A percentile compares a stretch with the other conserved stretches of the same genome.
phyloP scores from a whole-genome alignment of 371 early-diverging fungal genomes.

The Dinochytrium kinnereticum region DNA sequence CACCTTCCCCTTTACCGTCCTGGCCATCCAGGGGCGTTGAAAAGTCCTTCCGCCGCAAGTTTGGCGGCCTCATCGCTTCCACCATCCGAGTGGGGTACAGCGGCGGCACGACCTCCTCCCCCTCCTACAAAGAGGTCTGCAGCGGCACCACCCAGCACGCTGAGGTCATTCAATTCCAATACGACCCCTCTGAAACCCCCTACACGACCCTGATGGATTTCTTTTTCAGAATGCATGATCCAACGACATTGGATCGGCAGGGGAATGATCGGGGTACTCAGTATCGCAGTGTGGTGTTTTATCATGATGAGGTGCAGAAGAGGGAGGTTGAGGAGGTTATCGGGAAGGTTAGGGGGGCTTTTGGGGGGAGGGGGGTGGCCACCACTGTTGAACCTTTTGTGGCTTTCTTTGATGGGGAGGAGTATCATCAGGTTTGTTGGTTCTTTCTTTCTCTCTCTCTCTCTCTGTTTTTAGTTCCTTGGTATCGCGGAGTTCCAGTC shows the following conservation, averaged over 20 bases:
- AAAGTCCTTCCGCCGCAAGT: constrained; percentile 18
- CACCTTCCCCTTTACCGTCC: too few relatives aligned
- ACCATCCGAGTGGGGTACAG: constrained; percentile 23
- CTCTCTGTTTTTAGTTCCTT: constrained; percentile 30
- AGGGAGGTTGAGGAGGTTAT: constrained; percentile 69
- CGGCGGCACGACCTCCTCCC: constrained; percentile 53
- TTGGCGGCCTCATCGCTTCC: background rate
- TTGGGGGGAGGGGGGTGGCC: constrained; percentile 55
- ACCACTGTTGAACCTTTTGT: constrained; percentile 61
- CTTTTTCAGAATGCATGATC: constrained; percentile 86
- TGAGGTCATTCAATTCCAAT: constrained; percentile 79
- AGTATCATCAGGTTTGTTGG: constrained; percentile 76
- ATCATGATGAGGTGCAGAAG: constrained; percentile 75
- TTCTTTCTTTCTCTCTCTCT: constrained; percentile 53
- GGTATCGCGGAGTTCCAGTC: too few relatives aligned
- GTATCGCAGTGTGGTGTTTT: constrained; percentile 88
- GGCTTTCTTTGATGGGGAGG: constrained; percentile 86
- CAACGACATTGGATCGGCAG: constrained; percentile 67
- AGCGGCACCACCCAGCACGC: constrained; percentile 79
- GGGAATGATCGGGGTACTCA: constrained; percentile 34
- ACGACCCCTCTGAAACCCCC: constrained; percentile 68
- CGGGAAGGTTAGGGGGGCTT: constrained; percentile 68
- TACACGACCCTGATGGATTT: constrained; percentile 77
- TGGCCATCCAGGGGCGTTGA: constrained; percentile 12
- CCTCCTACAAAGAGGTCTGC: constrained; percentile 66